Percentiles rank a stretch among this genome's conserved stretches.
phyloP scores from a whole-genome alignment of 2,329 filamentous ascomycete genomes.

The Fusarium sp. region DNA sequence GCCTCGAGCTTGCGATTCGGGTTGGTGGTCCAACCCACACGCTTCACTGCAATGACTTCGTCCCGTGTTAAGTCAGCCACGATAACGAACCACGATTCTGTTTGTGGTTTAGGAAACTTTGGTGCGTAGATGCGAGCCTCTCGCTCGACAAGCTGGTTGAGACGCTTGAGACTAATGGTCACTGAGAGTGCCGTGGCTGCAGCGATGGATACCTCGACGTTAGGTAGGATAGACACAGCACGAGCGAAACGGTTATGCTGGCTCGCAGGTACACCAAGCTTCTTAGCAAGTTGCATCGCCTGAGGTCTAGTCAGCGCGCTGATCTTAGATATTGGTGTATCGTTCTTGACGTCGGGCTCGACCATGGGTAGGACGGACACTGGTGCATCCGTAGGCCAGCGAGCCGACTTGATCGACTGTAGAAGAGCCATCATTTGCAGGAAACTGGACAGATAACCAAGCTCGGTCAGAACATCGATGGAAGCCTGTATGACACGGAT shows the following conservation, averaged over 20 bases:
- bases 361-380: conserved; percentile 83
- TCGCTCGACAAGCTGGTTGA: conserved; percentile 70
- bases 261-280: conserved; percentile 59
- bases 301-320: conserved; percentile 48
- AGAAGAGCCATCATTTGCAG: conserved; percentile 85
- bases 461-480: conserved; percentile 91
- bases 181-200: conserved; percentile 71
- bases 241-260: conserved; percentile 62
- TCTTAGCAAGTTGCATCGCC: conserved; percentile 56
- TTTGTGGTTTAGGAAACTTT: conserved; percentile 91
- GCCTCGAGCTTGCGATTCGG: conserved; percentile 47
- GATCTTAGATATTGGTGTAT: conserved; percentile 56
- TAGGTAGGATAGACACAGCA: conserved; percentile 73
- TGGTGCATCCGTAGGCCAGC: conserved; percentile 87
- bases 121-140: conserved; percentile 86
- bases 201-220: conserved; percentile 69
- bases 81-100: conserved; percentile 90
- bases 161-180: conserved; percentile 69
- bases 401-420: conserved; percentile 90
- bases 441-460: conserved; percentile 82
- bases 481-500: conserved; percentile 97
- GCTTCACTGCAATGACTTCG: conserved; percentile 86
- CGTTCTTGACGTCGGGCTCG: conserved; percentile 54
- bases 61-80: conserved; percentile 73
- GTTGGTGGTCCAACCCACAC: conserved; percentile 74